Base-by-base conservation (phyloP, 352 stramenopile species). In the Globisporangium radiosum region DNA sequence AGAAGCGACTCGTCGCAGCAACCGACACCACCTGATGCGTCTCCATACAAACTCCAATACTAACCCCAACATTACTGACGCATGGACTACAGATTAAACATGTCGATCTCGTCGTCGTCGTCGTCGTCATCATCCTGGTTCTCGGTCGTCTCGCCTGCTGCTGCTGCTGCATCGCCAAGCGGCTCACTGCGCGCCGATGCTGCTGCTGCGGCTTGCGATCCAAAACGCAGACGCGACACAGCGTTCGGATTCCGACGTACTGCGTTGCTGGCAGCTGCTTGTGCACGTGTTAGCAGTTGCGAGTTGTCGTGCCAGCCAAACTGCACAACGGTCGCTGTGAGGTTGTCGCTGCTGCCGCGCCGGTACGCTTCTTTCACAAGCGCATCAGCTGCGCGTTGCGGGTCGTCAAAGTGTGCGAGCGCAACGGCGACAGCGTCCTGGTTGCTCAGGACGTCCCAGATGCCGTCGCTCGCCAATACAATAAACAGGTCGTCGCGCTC, bases 361-460 rank as follows among this genome's bases (percentile, higher is more conserved):
- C 60, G 66, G 54, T 83, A 86, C 3, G 79, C 75, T 44, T 71
- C 71, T 57, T 78, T 75, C n/a, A 88, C 68, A 45, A 90, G 69
- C 9, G 77, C 77, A 17, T 70, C 58, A 1, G 76, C 72, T 2
- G 77, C 81, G 10, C 59, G 54, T 62, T 83, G 77, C 8, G 74
- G 52, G 38, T 81, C 66, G 9, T 66, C 40, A 37, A 77, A 75
- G 40, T 80, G 66, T 42, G 55, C 39, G 37, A 82, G 59, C 1
- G 62, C 79, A 14, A 88, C 78, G 47, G 72, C 64, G 33, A 86
- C 71, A 0, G 62, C 81, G 13, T 88, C 73, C 57, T 90, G 71
- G 19, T 80, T 80, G 47, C 65, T 85, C 60, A 90, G 50, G 0
- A 82, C 75, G 63, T 87, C 71, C 78, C 73, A 89, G 17, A 88